Base-by-base conservation (phyloP, 2,329 filamentous ascomycete genomes). In the Hymenoscyphus infarciens region DNA sequence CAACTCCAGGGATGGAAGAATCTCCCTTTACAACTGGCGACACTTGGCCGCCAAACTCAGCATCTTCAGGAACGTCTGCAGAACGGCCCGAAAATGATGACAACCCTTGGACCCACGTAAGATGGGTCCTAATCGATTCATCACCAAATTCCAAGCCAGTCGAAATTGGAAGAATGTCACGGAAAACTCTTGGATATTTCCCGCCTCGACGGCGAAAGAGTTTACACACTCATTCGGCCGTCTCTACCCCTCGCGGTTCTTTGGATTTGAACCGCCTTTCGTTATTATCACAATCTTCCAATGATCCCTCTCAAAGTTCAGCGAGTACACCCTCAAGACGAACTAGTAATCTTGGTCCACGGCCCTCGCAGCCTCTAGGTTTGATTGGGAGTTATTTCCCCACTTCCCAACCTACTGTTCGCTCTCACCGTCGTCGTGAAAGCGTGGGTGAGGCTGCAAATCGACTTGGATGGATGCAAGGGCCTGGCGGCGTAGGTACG, bases 401-500 rank as follows among this genome's bases (percentile, higher is more conserved):
- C 70, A 39, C 61, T 33, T 35, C 55, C 10, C 55, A 45, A 39
- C 55, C 70, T 27, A 63, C 56, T 25, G 60, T 63, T 55, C 67
- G 68, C 10, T 60, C 64, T 52, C 67, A 68, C 10, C 27, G 63
- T 2, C 64, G 61, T 42, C 74, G 75, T 57, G 70, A 72, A 66
- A 74, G 68, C 64, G 69, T 69, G 57, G 69, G 72, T 64, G 73
- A 72, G 68, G 74, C 70, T 75, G 76, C 71, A 71, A 75, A 68
- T 68, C 78, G 72, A 68, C 80, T 84, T 1, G 79, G 80, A 4
- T 89, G 90, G 79, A 87, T 97, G 75, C 85, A 88, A 52, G 90
- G 91, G 0, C 92, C 94, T 2, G 94, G 94, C 22, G 94, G 92
- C 15, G 91, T 98, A 1, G 94, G 94, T 7, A 92, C 91, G 0